These are phyloP conservation scores for Botrytis fabae DNA, from an alignment of 2,329 filamentous ascomycete genomes.

Conservation along the genomic window DNA sequence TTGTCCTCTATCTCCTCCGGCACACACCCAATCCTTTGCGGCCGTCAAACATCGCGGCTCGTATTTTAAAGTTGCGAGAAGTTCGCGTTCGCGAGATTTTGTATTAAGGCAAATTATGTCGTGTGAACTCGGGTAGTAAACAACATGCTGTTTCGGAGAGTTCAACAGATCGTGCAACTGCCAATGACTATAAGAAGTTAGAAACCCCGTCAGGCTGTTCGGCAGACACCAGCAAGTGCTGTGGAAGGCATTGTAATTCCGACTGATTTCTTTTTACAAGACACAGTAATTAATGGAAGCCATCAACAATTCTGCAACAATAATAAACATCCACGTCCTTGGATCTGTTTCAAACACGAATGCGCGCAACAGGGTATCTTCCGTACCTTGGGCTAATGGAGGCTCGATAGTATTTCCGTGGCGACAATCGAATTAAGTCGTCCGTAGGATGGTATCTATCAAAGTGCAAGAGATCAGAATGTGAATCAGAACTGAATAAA, in stretches of 20 bases:
- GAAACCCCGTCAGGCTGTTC: not conserved
- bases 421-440: slow-evolving; percentile 58
- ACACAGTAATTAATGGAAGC: not conserved
- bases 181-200: slow-evolving; percentile 63
- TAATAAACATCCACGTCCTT: not conserved
- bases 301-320: not conserved
- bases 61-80: slow-evolving; percentile 69
- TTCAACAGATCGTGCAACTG: slow-evolving; percentile 89
- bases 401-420: slow-evolving; percentile 67
- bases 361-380: slow-evolving; percentile 24
- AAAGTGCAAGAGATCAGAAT: slow-evolving; percentile 7
- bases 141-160: slow-evolving; percentile 69
- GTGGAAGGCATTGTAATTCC: not conserved
- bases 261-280: not conserved
- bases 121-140: slow-evolving; percentile 81
- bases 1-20: slow-evolving; percentile 84
- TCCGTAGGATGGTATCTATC: slow-evolving; percentile 65
- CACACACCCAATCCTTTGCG: slow-evolving; percentile 83
- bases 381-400: slow-evolving; percentile 65
- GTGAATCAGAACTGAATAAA: not conserved
- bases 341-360: not conserved
- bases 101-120: slow-evolving; percentile 73
- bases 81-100: slow-evolving; percentile 68
- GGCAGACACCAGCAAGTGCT: not conserved
- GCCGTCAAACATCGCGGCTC: slow-evolving; percentile 85